A percentile compares a stretch with the other conserved stretches of the same genome.
Evolutionary conservation across 345 rosid genomes (phyloP).

Genomic region (Iberis pinnata): DNA sequence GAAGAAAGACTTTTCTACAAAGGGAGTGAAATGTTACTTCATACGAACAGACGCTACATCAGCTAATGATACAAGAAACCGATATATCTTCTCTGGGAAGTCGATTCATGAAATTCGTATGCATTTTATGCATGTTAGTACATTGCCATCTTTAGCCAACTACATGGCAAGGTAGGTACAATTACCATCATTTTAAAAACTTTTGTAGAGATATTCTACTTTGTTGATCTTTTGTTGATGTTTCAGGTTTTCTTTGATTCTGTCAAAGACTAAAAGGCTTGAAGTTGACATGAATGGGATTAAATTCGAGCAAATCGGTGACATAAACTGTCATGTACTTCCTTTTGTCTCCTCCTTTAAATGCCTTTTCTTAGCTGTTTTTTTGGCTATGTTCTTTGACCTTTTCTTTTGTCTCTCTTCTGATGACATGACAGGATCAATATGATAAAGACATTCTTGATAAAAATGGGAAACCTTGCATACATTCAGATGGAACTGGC

Average conservation of each 20-base stretch:
- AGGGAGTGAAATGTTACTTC: constrained; percentile 58
- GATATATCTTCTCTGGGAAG: constrained; percentile 42
- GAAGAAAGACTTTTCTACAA: constrained; percentile 47
- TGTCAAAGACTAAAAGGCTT: constrained; percentile 55
- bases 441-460: constrained; percentile 31
- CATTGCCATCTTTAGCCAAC: constrained; percentile 40
- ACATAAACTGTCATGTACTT: constrained; percentile 51
- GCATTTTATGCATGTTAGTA: constrained; percentile 66
- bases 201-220: constrained; percentile 9
- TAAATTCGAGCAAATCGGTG: constrained; percentile 24
- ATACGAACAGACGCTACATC: constrained; percentile 52
- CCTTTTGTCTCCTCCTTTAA: not conserved
- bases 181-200: not conserved
- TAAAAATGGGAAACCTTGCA: constrained; percentile 34
- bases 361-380: not conserved
- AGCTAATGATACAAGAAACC: constrained; percentile 20
- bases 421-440: constrained; percentile 40
- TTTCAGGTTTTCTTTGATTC: constrained; percentile 64
- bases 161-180: constrained; percentile 59
- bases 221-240: no score
- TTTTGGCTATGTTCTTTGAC: no score
- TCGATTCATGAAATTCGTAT: constrained; percentile 59
- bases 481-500: constrained; percentile 88
- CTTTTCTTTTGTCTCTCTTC: not conserved
- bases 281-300: constrained; percentile 40